Evolutionary conservation across 371 early-diverging fungal genomes (phyloP).

Genomic region (Smittium culicis): DNA sequence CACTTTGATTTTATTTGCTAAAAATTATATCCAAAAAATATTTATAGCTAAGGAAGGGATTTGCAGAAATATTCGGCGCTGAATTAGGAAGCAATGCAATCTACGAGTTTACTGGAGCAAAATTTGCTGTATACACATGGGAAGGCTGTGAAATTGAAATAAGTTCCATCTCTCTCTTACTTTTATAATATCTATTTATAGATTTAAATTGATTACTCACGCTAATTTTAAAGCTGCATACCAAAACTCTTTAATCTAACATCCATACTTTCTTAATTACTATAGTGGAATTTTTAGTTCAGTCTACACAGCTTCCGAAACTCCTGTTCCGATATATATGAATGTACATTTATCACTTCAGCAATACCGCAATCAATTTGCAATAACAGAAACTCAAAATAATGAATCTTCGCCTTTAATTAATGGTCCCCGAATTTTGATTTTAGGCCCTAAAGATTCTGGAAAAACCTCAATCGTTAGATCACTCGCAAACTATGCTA

Average conservation of each 20-base stretch:
- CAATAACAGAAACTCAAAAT: neutral
- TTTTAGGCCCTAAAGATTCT: slow-evolving; percentile 79
- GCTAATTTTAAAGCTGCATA: neutral
- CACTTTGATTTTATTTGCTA: slow-evolving; percentile 31
- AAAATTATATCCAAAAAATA: neutral
- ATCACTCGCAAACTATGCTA: slow-evolving; percentile 68
- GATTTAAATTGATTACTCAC: neutral
- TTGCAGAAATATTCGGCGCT: slow-evolving; percentile 82
- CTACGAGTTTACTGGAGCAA: slow-evolving; percentile 66
- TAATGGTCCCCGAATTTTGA: slow-evolving; percentile 42
- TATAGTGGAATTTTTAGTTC: slow-evolving; percentile 52
- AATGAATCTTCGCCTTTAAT: neutral
- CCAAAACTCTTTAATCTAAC: slow-evolving; percentile 16
- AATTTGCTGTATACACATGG: slow-evolving; percentile 88
- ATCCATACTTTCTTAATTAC: slow-evolving; percentile 17
- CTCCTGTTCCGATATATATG: slow-evolving; percentile 80
- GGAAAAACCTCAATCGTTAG: slow-evolving; percentile 81
- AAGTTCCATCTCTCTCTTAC: slow-evolving; percentile 17
- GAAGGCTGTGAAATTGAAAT: slow-evolving; percentile 66
- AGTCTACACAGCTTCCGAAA: slow-evolving; percentile 81
- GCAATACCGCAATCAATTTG: slow-evolving; percentile 45
- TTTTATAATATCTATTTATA: neutral
- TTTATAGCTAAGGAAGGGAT: slow-evolving; percentile 51
- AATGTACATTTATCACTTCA: slow-evolving; percentile 82
- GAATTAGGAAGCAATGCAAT: slow-evolving; percentile 62